Base-by-base conservation (phyloP, 805 yeast genomes). In the Debaryomyces tyrocola region DNA sequence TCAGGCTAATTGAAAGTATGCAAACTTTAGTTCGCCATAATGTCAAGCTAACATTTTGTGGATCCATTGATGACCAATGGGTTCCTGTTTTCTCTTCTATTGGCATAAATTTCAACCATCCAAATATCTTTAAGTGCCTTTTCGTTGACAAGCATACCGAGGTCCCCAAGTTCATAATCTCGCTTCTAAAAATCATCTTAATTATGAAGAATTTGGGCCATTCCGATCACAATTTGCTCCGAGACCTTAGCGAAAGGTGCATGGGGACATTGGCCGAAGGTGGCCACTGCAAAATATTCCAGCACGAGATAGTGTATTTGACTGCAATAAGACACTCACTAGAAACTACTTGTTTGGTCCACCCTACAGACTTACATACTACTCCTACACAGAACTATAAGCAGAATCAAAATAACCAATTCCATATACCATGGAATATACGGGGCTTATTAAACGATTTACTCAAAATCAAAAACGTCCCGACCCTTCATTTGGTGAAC, bases 401-500 rank as follows among this genome's bases (percentile, higher is more conserved):
- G n/a, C 43, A 33, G 11, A 11, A 37, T 6, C 24, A 14, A 12
- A 15, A 24, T 4, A 45, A 45, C 20, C 27, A 39, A 10, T 45
- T 24, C 38, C 35, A 14, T 18, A 38, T 73, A 18, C 75, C 78
- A 3, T 72, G 76, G 76, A 62, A 62, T 40, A 50, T 69, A 6
- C 60, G 77, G 20, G 68, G 69, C n/a, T 50, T 70, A 33, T 37
- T 73, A 10, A 61, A 72, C 33, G 74, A 71, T 41, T 54, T 73
- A 34, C 46, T 63, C 15, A 51, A 55, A 27, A 54, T 69, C 15
- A 64, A 64, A 43, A 66, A 72, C 50, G 60, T 73, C 10, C 51
- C 53, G 6, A 62, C 58, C 46, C 37, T 51, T 31, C 35, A 44
- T 14, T 51, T 72, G 15, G 44, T 70, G 2, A 43, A 44, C 12